Evolutionary conservation across 2,329 filamentous ascomycete genomes (phyloP), one percentile per base, ranked within the genome.

Genomic region (Cladophialophora chaetospira): DNA sequence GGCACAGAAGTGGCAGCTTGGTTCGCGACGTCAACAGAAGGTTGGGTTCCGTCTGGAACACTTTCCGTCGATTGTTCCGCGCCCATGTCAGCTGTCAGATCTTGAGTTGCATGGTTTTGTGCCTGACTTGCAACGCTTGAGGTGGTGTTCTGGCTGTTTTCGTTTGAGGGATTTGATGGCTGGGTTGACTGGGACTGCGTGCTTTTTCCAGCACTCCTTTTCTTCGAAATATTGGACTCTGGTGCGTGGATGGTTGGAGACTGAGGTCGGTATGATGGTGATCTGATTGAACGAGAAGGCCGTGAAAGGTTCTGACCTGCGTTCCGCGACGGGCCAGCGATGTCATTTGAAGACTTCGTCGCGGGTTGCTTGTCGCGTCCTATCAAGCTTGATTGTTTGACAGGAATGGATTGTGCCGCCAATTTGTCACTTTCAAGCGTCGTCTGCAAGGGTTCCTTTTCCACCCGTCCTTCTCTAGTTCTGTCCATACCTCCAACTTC

Each of bases 201-300:
- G 19, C 26, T 40, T 40, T 35, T 36, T n/a, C 53, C 58, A 29
- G 47, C 40, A 43, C 47, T 60, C 46, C 61, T 26, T 29, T 65
- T 63, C 40, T 57, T 55, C 9, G 58, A 52, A 23, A 60, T 53
- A 35, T 63, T 63, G 17, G 58, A 50, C 23, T 49, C 57, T n/a
- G 59, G 63, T 36, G 31, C 36, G 49, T 52, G 46, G 28, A 29
- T 49, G 28, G 52, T 57, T 11, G 64, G 60, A 33, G 57, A 63
- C 28, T 65, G 57, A 25, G 63, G 64, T 38, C 57, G 57, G 36
- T 60, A 61, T 36, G 63, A 64, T 35, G 65, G 63, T 49, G 62
- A 65, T 50, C 45, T 58, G 10, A 23, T n/a, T 15, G n/a, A 13
- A 19, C 28, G 52, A 9, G 6, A 13, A 26, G 5, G 10, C 17